Base-by-base conservation (phyloP, 2,329 filamentous ascomycete species). In the Calonectria hawksworthii region DNA sequence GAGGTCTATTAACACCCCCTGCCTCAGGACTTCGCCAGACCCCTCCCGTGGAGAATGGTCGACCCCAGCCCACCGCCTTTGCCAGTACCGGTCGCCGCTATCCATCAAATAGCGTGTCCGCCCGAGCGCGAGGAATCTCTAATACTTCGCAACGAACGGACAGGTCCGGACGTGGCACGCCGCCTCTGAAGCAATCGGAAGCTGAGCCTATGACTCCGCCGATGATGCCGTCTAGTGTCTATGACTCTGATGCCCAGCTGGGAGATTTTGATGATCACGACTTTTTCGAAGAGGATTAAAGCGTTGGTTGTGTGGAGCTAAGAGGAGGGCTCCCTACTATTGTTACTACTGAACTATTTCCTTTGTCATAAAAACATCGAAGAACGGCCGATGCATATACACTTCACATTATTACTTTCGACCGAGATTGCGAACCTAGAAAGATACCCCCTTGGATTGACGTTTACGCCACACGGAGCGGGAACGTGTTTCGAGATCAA, bases 1-100 rank as follows among this genome's bases (percentile, higher is more conserved):
- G 93, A 0, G 96, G 96, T 1, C 91, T 98, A 28, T 89, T 98
- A 88, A 98, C 96, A 1, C 96, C 96, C n/a, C 96, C 96, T 6
- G 92, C 94, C 36, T 96, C 94, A 5, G 92, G 92, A 70, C 84
- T 94, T 63, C 93, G 94, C 54, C 92, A 92, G 77, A 91, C 90
- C 3, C 90, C 92, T 0, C 86, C 88, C 4, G 80, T 76, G 32
- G 83, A 85, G 44, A 82, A 76, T 41, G 61, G 72, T 70, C 83
- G 83, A 72, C 80, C 84, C 28, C 91, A 93, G 77, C 90, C 92
- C 4, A 92, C 91, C 0, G 91, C 92, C 2, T 93, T 93, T 79
- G 86, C 88, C 16, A 90, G 85, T 76, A 93, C 91, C 0, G 91
- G 91, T 26, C 89, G 91, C 36, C 88, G 92, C 28, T 90, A 89